Conservation (phyloP, 1,139 yeast species). For the Blastobotrys raffinosifermentans region DNA sequence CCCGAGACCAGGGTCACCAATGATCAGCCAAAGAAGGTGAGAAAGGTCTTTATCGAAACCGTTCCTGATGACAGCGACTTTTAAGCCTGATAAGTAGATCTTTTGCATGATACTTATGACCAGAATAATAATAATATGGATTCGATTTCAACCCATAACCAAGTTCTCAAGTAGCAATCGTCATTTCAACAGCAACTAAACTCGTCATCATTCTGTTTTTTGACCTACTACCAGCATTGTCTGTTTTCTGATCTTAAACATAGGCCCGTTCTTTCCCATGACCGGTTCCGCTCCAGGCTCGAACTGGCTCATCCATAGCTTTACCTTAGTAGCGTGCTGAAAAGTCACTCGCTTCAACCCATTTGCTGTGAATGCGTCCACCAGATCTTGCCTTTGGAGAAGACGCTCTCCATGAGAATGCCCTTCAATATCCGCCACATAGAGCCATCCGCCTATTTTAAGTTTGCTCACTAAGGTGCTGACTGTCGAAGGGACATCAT, state of each 20-base stretch:
- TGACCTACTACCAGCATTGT: conserved; percentile 18
- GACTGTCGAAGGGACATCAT: conserved; percentile 21
- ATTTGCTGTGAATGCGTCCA: conserved; percentile 15
- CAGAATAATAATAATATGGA: conserved; percentile 1
- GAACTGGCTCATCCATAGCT: conserved; percentile 19
- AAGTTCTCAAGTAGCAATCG: neutral
- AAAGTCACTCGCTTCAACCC: conserved; percentile 20
- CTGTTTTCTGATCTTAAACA: conserved; percentile 13
- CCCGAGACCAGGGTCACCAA: conserved; percentile 1
- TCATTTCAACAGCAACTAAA: neutral
- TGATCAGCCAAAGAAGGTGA: conserved; percentile 7
- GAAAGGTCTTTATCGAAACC: conserved; percentile 22
- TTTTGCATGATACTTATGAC: conserved; percentile 1
- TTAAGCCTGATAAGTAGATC: conserved; percentile 6
- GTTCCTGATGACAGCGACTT: conserved; percentile 23
- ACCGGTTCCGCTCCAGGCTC: conserved; percentile 1
- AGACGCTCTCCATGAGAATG: conserved; percentile 12
- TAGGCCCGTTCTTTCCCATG: conserved; percentile 11
- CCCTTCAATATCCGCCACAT: conserved; percentile 26
- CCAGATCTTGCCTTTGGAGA: conserved; percentile 10
- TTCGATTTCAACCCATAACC: neutral
- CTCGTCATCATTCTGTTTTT: neutral
- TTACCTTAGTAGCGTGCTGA: conserved; percentile 15
- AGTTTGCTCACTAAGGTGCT: conserved; percentile 16
- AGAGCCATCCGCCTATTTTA: conserved; percentile 22